Evolutionary conservation across 2,329 filamentous ascomycete genomes (phyloP).

Genomic region (Didymella glomerata): DNA sequence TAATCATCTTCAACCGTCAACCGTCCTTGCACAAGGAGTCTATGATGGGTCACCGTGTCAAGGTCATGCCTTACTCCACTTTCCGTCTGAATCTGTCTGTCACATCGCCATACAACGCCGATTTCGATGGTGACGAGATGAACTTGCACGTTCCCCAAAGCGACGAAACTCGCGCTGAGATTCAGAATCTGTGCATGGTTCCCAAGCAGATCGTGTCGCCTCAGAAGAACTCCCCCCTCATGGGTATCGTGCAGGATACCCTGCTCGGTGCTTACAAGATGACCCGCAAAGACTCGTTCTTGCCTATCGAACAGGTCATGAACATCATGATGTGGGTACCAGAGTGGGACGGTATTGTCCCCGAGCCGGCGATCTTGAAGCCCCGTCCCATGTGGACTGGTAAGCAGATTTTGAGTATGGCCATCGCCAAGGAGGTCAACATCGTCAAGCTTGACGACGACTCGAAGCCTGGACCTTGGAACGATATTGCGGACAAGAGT

Average conservation of each 20-base stretch:
- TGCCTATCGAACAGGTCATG: slow-evolving; percentile 92
- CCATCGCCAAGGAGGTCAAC: slow-evolving; percentile 87
- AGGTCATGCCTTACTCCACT: slow-evolving; percentile 98
- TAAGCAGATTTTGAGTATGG: slow-evolving; percentile 95
- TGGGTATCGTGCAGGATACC: slow-evolving; percentile 99
- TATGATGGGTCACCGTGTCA: slow-evolving; percentile 99
- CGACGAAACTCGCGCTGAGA: slow-evolving; percentile 94
- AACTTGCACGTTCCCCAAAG: slow-evolving; percentile 99
- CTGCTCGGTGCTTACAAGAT: slow-evolving; percentile 97
- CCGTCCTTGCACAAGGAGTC: slow-evolving; percentile 99
- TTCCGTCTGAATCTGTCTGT: slow-evolving; percentile 98
- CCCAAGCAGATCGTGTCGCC: slow-evolving; percentile 98
- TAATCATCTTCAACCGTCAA: slow-evolving; percentile 99
- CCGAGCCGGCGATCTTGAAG: slow-evolving; percentile 91
- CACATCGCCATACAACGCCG: slow-evolving; percentile 98
- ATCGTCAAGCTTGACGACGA: slow-evolving; percentile 68
- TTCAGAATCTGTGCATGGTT: slow-evolving; percentile 96
- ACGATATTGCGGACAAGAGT: slow-evolving; percentile 79
- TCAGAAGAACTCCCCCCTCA: slow-evolving; percentile 93
- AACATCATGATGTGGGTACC: slow-evolving; percentile 98
- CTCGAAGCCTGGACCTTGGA: slow-evolving; percentile 56
- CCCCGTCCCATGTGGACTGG: slow-evolving; percentile 94
- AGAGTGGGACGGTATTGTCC: slow-evolving; percentile 95
- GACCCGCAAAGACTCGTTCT: slow-evolving; percentile 88
- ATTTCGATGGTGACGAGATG: slow-evolving; percentile 99